phyloP scores from a whole-genome alignment of 371 early-diverging fungal species.

The Dichotomocladium elegans region DNA sequence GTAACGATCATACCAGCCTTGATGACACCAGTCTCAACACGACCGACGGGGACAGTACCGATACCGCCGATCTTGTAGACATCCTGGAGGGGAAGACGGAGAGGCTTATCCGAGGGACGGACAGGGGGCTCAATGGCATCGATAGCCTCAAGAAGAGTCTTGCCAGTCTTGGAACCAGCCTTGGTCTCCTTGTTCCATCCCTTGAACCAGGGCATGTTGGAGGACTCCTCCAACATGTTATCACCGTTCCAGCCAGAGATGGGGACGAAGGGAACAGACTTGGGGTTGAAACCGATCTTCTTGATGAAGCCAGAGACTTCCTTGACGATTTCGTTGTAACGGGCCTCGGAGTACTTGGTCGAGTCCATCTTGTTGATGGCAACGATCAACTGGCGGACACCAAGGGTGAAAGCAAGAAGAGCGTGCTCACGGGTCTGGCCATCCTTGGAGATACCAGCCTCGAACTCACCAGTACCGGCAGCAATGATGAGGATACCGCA shows the following conservation, averaged over 20 bases:
- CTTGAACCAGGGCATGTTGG: slow-evolving; percentile 96
- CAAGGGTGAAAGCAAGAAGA: slow-evolving; percentile 92
- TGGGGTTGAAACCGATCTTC: slow-evolving; percentile 93
- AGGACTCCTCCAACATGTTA: slow-evolving; percentile 94
- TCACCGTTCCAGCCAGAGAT: slow-evolving; percentile 96
- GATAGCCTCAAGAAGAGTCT: slow-evolving; percentile 93
- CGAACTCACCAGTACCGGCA: slow-evolving; percentile 93
- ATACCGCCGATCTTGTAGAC: slow-evolving; percentile 99
- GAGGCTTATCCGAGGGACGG: slow-evolving; percentile 92
- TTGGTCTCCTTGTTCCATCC: slow-evolving; percentile 93
- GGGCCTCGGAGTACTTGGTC: slow-evolving; percentile 27
- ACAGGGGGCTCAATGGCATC: slow-evolving; percentile 90
- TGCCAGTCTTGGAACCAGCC: slow-evolving; percentile 69
- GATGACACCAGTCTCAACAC: slow-evolving; percentile 94
- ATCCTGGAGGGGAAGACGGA: slow-evolving; percentile 93
- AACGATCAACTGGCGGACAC: slow-evolving; percentile 94
- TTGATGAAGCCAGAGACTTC: slow-evolving; percentile 91
- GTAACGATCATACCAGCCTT: slow-evolving; percentile 91
- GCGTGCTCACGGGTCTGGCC: slow-evolving; percentile 99
- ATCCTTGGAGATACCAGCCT: slow-evolving; percentile 96
- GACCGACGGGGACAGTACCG: slow-evolving; percentile 95
- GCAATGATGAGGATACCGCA: slow-evolving; percentile 90
- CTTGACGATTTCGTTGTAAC: slow-evolving; percentile 89
- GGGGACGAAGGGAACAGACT: slow-evolving; percentile 91
- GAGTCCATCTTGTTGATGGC: slow-evolving; percentile 96